A percentile compares a stretch with the other conserved stretches of the same genome.
Conservation (phyloP, 2,329 filamentous ascomycete genomes). For the Neophaeococcomyces aloes region DNA sequence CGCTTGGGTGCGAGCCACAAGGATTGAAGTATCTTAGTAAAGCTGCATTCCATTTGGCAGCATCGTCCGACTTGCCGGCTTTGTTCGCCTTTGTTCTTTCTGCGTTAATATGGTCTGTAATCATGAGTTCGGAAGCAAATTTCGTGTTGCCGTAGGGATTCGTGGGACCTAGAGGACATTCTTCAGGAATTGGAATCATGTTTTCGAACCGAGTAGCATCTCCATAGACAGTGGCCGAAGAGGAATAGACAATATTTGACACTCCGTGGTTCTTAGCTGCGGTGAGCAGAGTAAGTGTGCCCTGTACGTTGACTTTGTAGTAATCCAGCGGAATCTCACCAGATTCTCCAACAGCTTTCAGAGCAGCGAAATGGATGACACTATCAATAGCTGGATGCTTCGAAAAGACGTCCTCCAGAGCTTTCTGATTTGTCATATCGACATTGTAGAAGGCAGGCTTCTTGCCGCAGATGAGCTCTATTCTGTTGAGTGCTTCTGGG, state of each 20-base stretch:
- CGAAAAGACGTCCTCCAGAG: slow-evolving; percentile 74
- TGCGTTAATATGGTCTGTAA: slow-evolving; percentile 80
- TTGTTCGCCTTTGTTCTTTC: slow-evolving; percentile 76
- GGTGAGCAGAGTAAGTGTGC: slow-evolving; percentile 74
- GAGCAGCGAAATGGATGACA: slow-evolving; percentile 95
- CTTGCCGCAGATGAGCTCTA: slow-evolving; percentile 86
- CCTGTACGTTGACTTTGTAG: slow-evolving; percentile 93
- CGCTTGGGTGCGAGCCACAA: slow-evolving; percentile 83
- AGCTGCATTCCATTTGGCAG: slow-evolving; percentile 81
- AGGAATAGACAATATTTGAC: slow-evolving; percentile 96
- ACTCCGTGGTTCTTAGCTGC: slow-evolving; percentile 86
- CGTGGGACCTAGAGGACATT: slow-evolving; percentile 90
- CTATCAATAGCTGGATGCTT: slow-evolving; percentile 91
- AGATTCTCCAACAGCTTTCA: slow-evolving; percentile 97
- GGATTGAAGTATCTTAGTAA: slow-evolving; percentile 97
- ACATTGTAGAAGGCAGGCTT: slow-evolving; percentile 72
- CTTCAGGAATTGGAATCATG: slow-evolving; percentile 98
- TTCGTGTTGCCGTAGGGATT: slow-evolving; percentile 98
- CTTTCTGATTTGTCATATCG: slow-evolving; percentile 78
- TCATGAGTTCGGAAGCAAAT: slow-evolving; percentile 79
- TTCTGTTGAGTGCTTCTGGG: slow-evolving; percentile 80
- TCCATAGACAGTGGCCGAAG: slow-evolving; percentile 94
- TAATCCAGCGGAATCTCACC: slow-evolving; percentile 90
- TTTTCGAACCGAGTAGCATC: slow-evolving; percentile 90
- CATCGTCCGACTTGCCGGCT: slow-evolving; percentile 59